Percentiles rank a stretch among this genome's conserved stretches.
Evolutionary conservation across 2,329 filamentous ascomycete genomes (phyloP).

Genomic region (Didymella arachidicola): DNA sequence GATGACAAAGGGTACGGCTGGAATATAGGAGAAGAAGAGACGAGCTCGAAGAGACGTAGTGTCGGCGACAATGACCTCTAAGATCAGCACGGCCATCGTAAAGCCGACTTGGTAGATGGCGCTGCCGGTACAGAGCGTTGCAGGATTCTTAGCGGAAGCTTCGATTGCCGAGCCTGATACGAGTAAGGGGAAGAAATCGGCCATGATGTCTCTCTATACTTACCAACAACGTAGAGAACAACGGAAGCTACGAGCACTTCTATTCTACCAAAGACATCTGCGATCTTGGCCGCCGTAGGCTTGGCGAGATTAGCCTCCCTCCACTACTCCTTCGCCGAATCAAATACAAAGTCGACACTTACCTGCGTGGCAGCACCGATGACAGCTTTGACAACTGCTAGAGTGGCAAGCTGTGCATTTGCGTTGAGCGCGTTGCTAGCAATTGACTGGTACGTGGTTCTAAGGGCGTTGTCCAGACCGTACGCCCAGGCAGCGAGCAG

Average conservation of each 20-base stretch:
- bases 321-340: not conserved
- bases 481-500: constrained; percentile 72
- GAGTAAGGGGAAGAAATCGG: constrained; percentile 10
- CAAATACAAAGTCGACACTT: not conserved
- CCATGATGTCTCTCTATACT: not conserved
- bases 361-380: constrained; percentile 64
- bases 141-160: constrained; percentile 58
- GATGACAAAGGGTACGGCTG: constrained; percentile 43
- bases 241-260: constrained; percentile 65
- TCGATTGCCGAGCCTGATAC: constrained; percentile 61
- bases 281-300: constrained; percentile 67
- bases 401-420: constrained; percentile 63
- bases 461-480: constrained; percentile 61
- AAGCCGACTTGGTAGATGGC: constrained; percentile 61
- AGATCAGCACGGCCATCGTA: constrained; percentile 66
- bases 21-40: constrained; percentile 69
- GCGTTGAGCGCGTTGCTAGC: constrained; percentile 61
- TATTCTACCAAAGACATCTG: constrained; percentile 67
- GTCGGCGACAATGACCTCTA: constrained; percentile 71
- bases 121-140: constrained; percentile 61
- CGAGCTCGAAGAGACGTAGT: constrained; percentile 69
- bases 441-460: constrained; percentile 57
- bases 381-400: constrained; percentile 66
- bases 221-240: constrained; percentile 62
- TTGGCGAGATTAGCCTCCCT: constrained; percentile 35